Evolutionary conservation across 345 rosid genomes (phyloP).

Genomic region (Populus nigra): DNA sequence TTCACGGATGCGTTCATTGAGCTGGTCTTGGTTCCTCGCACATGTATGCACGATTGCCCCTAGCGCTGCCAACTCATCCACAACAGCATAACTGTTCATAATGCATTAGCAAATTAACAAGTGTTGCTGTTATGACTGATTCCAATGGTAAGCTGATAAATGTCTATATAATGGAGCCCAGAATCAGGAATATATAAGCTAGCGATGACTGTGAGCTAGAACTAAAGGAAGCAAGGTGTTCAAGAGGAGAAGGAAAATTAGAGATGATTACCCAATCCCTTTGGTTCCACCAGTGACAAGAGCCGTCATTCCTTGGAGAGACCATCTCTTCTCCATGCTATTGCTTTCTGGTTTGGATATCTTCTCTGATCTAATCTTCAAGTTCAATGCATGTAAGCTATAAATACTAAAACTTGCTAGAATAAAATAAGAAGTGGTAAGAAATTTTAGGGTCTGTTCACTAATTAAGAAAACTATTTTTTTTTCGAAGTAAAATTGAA

Average conservation of each 20-base stretch:
- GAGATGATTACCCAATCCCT: not conserved
- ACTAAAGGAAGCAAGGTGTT: not conserved
- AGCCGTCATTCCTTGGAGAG: not conserved
- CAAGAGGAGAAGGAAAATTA: not conserved
- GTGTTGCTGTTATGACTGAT: no score
- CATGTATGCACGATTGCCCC: not conserved
- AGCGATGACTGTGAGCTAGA: not conserved
- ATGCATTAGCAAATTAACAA: no score
- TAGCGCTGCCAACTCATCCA: not conserved
- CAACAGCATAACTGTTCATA: not conserved
- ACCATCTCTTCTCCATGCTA: not conserved
- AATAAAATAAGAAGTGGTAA: no score
- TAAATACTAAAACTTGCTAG: no score
- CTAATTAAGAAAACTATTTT: no score
- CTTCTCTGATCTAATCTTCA: not conserved
- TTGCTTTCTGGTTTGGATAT: not conserved
- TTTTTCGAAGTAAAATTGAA: no score
- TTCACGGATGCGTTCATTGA: not conserved
- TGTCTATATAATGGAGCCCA: not conserved
- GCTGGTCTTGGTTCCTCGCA: not conserved
- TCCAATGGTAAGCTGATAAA: not conserved
- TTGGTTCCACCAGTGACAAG: conserved; percentile 2
- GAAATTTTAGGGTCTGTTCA: no score
- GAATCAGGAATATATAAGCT: not conserved
- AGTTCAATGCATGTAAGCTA: no score